phyloP scores from a whole-genome alignment of 257 asterid species.

The Solanum habrochaites region DNA sequence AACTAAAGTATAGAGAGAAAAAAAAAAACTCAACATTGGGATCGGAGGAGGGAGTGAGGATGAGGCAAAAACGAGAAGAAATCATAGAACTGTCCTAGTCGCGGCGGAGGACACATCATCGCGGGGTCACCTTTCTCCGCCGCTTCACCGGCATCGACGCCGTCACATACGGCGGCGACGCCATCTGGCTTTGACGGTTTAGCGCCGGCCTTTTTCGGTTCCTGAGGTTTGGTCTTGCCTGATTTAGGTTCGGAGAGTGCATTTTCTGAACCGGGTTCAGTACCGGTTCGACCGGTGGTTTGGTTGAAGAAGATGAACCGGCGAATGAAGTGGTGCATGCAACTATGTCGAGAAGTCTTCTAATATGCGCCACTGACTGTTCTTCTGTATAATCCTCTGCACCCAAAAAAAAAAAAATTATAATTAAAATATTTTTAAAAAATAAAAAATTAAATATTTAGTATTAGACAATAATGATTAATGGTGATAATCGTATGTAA shows the following conservation, averaged over 20 bases:
- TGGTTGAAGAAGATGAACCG: conserved; percentile 39
- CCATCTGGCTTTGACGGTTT: conserved; percentile 24
- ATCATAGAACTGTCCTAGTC: conserved; percentile 71
- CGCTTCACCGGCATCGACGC: conserved; percentile 15
- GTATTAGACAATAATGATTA: not conserved
- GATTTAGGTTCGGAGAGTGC: conserved; percentile 6
- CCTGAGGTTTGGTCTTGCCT: conserved; percentile 22
- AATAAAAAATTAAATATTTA: not conserved
- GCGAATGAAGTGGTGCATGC: conserved; percentile 94
- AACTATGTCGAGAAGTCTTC: conserved; percentile 80
- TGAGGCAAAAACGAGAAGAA: conserved; percentile 81
- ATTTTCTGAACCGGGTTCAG: conserved; percentile 25
- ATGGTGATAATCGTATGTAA: no score
- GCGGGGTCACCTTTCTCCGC: conserved; percentile 35
- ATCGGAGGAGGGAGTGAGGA: conserved; percentile 75
- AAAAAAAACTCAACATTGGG: conserved; percentile 61
- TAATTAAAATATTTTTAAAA: not conserved
- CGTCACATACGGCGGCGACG: not conserved
- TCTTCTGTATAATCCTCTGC: conserved; percentile 72
- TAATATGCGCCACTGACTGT: conserved; percentile 73
- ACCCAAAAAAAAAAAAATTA: not conserved
- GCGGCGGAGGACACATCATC: conserved; percentile 72
- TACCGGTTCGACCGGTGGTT: conserved; percentile 23
- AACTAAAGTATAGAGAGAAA: not conserved
- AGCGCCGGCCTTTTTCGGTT: conserved; percentile 20